Conservation (phyloP, 306 rosid species). For the Rosa lucieae region DNA sequence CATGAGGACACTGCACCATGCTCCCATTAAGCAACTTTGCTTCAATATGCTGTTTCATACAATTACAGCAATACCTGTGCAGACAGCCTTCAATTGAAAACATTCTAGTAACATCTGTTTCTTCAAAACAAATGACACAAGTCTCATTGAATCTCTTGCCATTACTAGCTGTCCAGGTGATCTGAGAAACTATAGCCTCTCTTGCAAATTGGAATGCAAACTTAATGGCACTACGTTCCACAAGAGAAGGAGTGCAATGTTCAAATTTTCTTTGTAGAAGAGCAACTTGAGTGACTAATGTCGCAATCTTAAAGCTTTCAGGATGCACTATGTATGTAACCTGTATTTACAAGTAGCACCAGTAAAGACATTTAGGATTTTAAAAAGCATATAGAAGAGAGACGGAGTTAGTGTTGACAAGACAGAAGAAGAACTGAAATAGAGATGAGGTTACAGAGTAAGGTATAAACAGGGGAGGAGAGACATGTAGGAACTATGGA, state of each 20-base stretch:
- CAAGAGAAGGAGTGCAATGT: slow-evolving; percentile 34
- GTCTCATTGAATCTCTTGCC: slow-evolving; percentile 38
- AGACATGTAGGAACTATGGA: too few species aligned
- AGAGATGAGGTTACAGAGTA: too few species aligned
- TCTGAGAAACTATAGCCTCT: slow-evolving; percentile 57
- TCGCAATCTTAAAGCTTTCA: background rate
- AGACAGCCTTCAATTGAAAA: slow-evolving; percentile 66
- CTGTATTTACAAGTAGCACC: background rate
- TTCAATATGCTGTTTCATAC: slow-evolving; percentile 78
- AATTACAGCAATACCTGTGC: slow-evolving; percentile 61
- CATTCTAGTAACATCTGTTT: slow-evolving; percentile 40
- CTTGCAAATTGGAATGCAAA: slow-evolving; percentile 66
- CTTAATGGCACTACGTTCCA: slow-evolving; percentile 22
- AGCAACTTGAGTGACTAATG: background rate
- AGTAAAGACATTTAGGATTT: too few species aligned
- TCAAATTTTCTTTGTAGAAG: slow-evolving; percentile 35
- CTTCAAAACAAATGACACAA: slow-evolving; percentile 78
- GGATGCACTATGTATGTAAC: background rate
- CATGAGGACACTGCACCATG: slow-evolving; percentile 64
- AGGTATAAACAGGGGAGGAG: too few species aligned
- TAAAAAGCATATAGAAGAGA: too few species aligned
- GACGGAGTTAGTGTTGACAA: too few species aligned
- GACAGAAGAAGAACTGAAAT: too few species aligned
- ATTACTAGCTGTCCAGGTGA: slow-evolving; percentile 23
- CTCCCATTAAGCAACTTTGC: slow-evolving; percentile 63